These are phyloP conservation scores for Filobasidium floriforme DNA, from an alignment of 768 basidiomycete species.

Conservation along the genomic window DNA sequence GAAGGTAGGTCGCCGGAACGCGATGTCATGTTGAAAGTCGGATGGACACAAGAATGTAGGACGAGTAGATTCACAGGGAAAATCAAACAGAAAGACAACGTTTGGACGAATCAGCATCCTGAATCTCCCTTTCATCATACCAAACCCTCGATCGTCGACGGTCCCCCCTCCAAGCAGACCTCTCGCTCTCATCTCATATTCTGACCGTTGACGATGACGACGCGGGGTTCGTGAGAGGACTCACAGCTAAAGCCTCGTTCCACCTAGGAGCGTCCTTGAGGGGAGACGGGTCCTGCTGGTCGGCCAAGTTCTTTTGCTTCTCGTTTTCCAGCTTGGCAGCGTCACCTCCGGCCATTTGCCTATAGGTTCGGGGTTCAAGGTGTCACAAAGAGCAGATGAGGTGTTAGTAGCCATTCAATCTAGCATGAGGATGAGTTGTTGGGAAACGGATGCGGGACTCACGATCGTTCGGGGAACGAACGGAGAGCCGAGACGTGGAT, in stretches of 20 bases:
- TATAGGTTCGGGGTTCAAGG: background rate
- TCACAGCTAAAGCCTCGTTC: slow-evolving; percentile 11
- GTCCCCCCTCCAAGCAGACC: too few relatives aligned
- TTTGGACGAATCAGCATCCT: background rate
- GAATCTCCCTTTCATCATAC: too few relatives aligned
- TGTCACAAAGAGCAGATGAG: background rate
- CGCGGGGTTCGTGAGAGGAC: background rate
- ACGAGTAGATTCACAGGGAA: too few relatives aligned
- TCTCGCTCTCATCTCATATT: too few relatives aligned
- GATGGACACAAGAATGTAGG: too few relatives aligned
- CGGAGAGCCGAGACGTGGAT: slow-evolving; percentile 1
- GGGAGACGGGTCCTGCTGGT: background rate
- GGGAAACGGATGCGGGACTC: background rate
- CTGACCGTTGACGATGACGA: too few relatives aligned
- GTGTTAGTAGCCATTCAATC: background rate
- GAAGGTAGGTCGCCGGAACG: too few relatives aligned
- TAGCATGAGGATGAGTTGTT: background rate
- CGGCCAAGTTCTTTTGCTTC: slow-evolving; percentile 9
- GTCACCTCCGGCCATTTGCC: background rate
- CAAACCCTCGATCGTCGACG: too few relatives aligned
- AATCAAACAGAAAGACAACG: background rate
- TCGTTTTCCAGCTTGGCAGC: background rate
- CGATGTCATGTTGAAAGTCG: too few relatives aligned
- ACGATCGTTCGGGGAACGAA: slow-evolving; percentile 1
- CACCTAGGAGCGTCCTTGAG: background rate